These are phyloP conservation scores for Tylopilus rubrobrunneus DNA, from an alignment of 768 basidiomycete species.

Conservation along the genomic window DNA sequence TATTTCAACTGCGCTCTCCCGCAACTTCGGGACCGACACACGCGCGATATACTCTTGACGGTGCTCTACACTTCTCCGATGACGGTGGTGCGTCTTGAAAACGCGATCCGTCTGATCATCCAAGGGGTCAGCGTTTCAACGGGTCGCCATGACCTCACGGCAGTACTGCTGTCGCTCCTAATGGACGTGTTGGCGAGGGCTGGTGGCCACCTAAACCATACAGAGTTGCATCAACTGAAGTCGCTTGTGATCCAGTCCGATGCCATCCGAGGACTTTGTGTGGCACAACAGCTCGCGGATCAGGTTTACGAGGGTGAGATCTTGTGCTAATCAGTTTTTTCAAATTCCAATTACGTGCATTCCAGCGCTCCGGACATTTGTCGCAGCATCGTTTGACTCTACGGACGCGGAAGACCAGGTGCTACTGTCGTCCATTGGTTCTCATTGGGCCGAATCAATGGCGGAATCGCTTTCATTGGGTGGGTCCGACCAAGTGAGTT, in stretches of 20 bases:
- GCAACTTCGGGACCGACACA: constrained; percentile 17
- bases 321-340: not conserved
- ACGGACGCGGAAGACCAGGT: constrained; percentile 34
- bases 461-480: constrained; percentile 11
- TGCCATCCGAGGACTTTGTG: constrained; percentile 34
- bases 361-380: constrained; percentile 41
- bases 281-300: constrained; percentile 22
- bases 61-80: constrained; percentile 26
- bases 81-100: constrained; percentile 30
- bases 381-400: constrained; percentile 38
- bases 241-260: constrained; percentile 35
- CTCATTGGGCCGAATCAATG: constrained; percentile 38
- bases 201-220: constrained; percentile 21
- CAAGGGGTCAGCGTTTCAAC: constrained; percentile 31
- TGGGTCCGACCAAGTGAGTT: constrained; percentile 11
- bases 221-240: constrained; percentile 38
- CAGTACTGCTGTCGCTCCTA: constrained; percentile 37
- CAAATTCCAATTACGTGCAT: not conserved
- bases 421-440: constrained; percentile 38
- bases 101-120: constrained; percentile 35
- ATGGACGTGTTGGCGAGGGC: constrained; percentile 34
- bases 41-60: constrained; percentile 35
- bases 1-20: constrained; percentile 35
- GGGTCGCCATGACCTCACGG: constrained; percentile 21
- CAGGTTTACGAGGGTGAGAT: constrained; percentile 35